Conservation (phyloP, 2,329 filamentous ascomycete species). For the Calonectria pseudoturangicola region DNA sequence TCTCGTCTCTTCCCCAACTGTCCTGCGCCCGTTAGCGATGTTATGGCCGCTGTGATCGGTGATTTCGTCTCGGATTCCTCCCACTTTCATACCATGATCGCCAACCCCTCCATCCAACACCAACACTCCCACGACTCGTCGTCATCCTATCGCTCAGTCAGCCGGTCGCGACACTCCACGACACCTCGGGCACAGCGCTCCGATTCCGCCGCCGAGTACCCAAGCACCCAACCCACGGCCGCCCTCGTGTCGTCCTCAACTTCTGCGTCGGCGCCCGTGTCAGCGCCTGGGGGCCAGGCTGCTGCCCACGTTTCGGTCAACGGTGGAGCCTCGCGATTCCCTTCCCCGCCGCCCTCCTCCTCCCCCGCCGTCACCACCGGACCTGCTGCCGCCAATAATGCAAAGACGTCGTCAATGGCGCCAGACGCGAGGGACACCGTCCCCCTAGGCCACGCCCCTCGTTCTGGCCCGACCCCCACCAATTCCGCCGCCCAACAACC, state of each 20-base stretch:
- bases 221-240: conserved; percentile 40
- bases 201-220: conserved; percentile 47
- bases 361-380: conserved; percentile 65
- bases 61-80: conserved; percentile 85
- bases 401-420: conserved; percentile 69
- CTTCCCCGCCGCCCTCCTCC: conserved; percentile 73
- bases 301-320: conserved; percentile 56
- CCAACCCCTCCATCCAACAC: conserved; percentile 68
- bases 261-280: conserved; percentile 47
- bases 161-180: conserved; percentile 55
- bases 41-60: conserved; percentile 79
- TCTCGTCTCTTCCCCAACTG: conserved; percentile 18
- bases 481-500: conserved; percentile 54
- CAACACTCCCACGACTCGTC: conserved; percentile 64
- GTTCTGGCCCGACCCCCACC: conserved; percentile 47
- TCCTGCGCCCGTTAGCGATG: conserved; percentile 58
- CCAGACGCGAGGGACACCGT: conserved; percentile 60
- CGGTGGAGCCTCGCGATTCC: conserved; percentile 68
- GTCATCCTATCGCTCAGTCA: conserved; percentile 55
- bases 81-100: conserved; percentile 83
- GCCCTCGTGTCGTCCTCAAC: conserved; percentile 28
- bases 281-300: conserved; percentile 50
- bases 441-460: conserved; percentile 53
- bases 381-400: conserved; percentile 63
- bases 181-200: conserved; percentile 55